Conservation (phyloP, 1,284 basidiomycete species). For the Grifola frondosa region DNA sequence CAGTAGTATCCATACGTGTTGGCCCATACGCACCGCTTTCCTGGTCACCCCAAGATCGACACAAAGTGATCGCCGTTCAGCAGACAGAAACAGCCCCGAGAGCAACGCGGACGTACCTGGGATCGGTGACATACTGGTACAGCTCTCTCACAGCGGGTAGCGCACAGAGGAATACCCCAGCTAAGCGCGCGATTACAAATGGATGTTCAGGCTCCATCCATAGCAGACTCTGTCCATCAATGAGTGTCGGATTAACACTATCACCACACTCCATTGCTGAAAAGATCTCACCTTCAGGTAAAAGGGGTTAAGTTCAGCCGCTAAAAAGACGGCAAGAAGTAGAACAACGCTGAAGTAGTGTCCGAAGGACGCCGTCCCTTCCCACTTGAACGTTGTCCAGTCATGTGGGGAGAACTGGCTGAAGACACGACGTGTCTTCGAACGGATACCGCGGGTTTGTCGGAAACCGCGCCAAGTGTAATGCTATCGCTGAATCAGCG, state of each 20-base stretch:
- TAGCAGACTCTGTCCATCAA: conserved; percentile 53
- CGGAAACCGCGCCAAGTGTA: conserved; percentile 83
- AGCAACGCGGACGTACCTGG: conserved; percentile 54
- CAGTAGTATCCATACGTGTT: conserved; percentile 80
- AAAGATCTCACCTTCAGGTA: conserved; percentile 65
- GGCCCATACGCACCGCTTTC: conserved; percentile 79
- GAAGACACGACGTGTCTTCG: conserved; percentile 74
- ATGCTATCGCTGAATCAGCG: conserved; percentile 44
- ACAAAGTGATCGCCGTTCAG: conserved; percentile 15
- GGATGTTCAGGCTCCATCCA: conserved; percentile 90
- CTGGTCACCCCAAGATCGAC: conserved; percentile 35
- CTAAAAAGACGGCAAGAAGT: conserved; percentile 75
- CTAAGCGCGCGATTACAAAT: conserved; percentile 71
- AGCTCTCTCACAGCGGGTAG: conserved; percentile 79
- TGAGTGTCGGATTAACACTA: conserved; percentile 5
- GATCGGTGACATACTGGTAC: conserved; percentile 77
- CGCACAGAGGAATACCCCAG: conserved; percentile 77
- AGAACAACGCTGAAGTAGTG: conserved; percentile 76
- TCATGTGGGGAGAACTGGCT: conserved; percentile 84
- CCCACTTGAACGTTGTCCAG: conserved; percentile 86
- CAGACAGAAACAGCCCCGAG: conserved; percentile 7
- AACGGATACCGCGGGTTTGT: conserved; percentile 70
- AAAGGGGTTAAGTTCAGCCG: conserved; percentile 81
- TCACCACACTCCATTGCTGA: conserved; percentile 15
- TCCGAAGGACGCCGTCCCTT: conserved; percentile 71